Percentiles rank a stretch among this genome's conserved stretches.
These are phyloP conservation scores for Blumeriella jaapii DNA, from an alignment of 2,329 filamentous ascomycete species.

Conservation along the genomic window DNA sequence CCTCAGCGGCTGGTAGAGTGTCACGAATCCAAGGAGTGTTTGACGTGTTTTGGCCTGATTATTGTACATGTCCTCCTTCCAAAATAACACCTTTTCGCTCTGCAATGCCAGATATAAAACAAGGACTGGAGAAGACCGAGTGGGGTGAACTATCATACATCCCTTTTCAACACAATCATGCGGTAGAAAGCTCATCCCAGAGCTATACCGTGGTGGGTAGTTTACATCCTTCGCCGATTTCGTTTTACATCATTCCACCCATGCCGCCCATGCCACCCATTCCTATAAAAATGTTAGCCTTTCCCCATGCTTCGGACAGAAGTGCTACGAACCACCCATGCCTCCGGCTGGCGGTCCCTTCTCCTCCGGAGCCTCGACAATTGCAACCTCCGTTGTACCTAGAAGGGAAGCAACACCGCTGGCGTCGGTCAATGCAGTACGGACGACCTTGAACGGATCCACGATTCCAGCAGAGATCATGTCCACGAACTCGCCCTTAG, in stretches of 20 bases:
- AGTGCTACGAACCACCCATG: constrained; percentile 34
- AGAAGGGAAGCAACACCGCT: constrained; percentile 93
- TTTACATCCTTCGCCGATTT: constrained; percentile 20
- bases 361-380: constrained; percentile 97
- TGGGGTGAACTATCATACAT: constrained; percentile 25
- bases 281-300: constrained; percentile 26
- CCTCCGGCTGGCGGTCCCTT: constrained; percentile 49
- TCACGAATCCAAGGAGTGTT: constrained; percentile 13
- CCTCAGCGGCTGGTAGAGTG: constrained; percentile 7
- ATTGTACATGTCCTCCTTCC: constrained; percentile 20
- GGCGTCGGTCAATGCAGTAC: constrained; percentile 88
- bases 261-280: constrained; percentile 30
- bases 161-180: constrained; percentile 12
- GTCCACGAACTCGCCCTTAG: constrained; percentile 96
- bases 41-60: constrained; percentile 20
- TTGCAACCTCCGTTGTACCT: constrained; percentile 95
- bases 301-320: neutral
- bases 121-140: constrained; percentile 22
- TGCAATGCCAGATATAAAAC: constrained; percentile 23
- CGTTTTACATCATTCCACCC: constrained; percentile 28
- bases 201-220: constrained; percentile 15
- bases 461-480: constrained; percentile 97
- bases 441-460: constrained; percentile 98
- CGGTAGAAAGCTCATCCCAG: constrained; percentile 9
- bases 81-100: constrained; percentile 21